phyloP scores from a whole-genome alignment of 768 basidiomycete genomes.

The Mycena filopes region DNA sequence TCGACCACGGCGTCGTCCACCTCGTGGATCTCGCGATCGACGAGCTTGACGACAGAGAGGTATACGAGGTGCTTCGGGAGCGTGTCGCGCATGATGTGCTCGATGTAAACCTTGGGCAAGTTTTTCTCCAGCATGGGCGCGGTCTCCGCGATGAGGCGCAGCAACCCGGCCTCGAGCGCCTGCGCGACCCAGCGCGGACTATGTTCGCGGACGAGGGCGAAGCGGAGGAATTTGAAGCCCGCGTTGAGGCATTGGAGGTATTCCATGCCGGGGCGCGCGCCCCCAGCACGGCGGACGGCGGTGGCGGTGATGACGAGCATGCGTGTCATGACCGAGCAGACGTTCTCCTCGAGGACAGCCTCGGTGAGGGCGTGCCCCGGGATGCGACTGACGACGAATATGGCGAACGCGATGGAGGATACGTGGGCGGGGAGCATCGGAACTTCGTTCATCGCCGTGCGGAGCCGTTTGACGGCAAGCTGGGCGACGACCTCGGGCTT shows the following conservation, averaged over 20 bases:
- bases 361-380: constrained; percentile 20
- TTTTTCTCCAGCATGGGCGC: constrained; percentile 3
- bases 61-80: constrained; percentile 25
- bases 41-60: constrained; percentile 17
- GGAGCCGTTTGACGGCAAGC: constrained; percentile 12
- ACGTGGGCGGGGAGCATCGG: constrained; percentile 14
- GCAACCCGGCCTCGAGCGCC: constrained; percentile 20
- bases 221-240: constrained; percentile 22
- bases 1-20: not conserved
- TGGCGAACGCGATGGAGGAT: not conserved
- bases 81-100: constrained; percentile 12
- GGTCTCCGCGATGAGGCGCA: constrained; percentile 13
- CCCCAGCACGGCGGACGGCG: not conserved
- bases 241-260: constrained; percentile 19
- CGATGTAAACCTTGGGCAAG: constrained; percentile 3
- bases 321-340: constrained; percentile 17
- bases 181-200: constrained; percentile 24
- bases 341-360: constrained; percentile 19
- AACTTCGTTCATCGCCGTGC: constrained; percentile 12
- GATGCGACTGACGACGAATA: constrained; percentile 17
- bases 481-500: constrained; percentile 13
- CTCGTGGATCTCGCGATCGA: constrained; percentile 20
- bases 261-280: not conserved
- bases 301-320: constrained; percentile 13
- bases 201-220: constrained; percentile 11